Percentiles rank a stretch among this genome's conserved stretches.
These are phyloP conservation scores for Nicotiana obtusifolia DNA, from an alignment of 257 asterid species.

Conservation along the genomic window DNA sequence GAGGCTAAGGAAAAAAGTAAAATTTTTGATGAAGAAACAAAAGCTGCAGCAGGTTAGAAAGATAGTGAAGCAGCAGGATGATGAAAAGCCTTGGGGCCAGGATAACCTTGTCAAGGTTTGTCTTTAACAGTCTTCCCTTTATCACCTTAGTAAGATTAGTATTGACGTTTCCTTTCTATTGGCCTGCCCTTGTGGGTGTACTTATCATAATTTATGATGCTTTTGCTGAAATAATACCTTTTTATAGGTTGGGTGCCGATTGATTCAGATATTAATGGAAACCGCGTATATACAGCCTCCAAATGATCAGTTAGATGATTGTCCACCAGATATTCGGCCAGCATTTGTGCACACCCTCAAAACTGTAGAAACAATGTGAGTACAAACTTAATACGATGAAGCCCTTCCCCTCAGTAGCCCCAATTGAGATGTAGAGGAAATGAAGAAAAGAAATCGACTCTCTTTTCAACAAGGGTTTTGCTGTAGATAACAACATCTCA, in stretches of 20 bases:
- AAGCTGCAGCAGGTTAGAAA: slow-evolving; percentile 55
- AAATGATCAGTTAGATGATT: slow-evolving; percentile 55
- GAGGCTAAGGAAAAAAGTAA: slow-evolving; percentile 62
- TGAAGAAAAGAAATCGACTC: neutral
- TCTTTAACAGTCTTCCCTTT: neutral
- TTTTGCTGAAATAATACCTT: slow-evolving; percentile 14
- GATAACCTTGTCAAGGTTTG: slow-evolving; percentile 81
- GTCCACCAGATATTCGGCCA: slow-evolving; percentile 83
- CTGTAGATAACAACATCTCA: neutral
- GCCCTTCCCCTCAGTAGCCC: neutral
- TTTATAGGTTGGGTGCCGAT: slow-evolving; percentile 78
- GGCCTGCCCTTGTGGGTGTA: neutral
- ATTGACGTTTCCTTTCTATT: neutral
- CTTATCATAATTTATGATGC: neutral
- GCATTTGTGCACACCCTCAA: slow-evolving; percentile 78
- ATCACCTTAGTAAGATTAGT: neutral
- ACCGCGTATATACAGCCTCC: slow-evolving; percentile 93
- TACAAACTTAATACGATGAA: slow-evolving; percentile 6
- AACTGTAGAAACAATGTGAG: slow-evolving; percentile 75
- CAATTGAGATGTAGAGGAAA: neutral
- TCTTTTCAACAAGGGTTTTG: slow-evolving; percentile 1
- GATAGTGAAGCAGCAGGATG: slow-evolving; percentile 63
- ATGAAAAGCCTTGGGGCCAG: slow-evolving; percentile 76
- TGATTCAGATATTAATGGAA: slow-evolving; percentile 74
- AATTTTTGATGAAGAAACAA: slow-evolving; percentile 68